Evolutionary conservation across 2,329 filamentous ascomycete species (phyloP), one percentile per base, ranked within the genome.

Genomic region (Sarocladium brachiariae): DNA sequence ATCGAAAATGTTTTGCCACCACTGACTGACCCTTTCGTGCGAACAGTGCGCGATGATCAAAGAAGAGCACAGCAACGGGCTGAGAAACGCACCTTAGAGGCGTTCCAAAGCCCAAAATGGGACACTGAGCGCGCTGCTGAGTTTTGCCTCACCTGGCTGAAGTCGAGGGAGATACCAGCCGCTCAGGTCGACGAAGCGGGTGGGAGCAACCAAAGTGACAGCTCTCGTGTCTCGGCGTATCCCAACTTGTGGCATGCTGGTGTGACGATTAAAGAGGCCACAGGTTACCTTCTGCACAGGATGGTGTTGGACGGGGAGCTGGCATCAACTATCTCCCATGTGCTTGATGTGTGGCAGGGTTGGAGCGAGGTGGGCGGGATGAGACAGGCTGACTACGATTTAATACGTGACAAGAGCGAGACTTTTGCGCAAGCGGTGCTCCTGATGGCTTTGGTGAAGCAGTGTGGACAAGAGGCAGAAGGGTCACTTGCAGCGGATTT

Each of bases 321-420:
- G 45, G 58, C 76, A 0, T 56, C 58, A 0, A 57, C 57, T 1
- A 52, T 80, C 2, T 73, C 66, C 52, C 56, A 59, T 27, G 70
- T 76, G 61, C 57, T 81, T 27, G 75, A 78, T 51, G 58, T 61
- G 34, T 81, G 77, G 77, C 76, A 72, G 60, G 64, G 67, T 1
- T 81, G 77, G 75, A 70, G 74, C 2, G 76, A 80, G 25, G 73
- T 75, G 51, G 76, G 75, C 7, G 77, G 77, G 7, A 77, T 81
- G 72, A 66, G 70, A 23, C 69, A 61, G 53, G 62, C 67, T 2
- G 75, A 80, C 51, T 65, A 71, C 37, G 62, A 65, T 13, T 55
- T 62, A 2, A 52, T 78, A 41, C 61, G 65, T 37, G 65, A 69
- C 7, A 62, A 69, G 11, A 63, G 63, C 56, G 58, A 63, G n/a